Percentiles rank a stretch among this genome's conserved stretches.
Evolutionary conservation across 2,329 filamentous ascomycete species (phyloP).

Genomic region (Fusarium pseudonygamai): DNA sequence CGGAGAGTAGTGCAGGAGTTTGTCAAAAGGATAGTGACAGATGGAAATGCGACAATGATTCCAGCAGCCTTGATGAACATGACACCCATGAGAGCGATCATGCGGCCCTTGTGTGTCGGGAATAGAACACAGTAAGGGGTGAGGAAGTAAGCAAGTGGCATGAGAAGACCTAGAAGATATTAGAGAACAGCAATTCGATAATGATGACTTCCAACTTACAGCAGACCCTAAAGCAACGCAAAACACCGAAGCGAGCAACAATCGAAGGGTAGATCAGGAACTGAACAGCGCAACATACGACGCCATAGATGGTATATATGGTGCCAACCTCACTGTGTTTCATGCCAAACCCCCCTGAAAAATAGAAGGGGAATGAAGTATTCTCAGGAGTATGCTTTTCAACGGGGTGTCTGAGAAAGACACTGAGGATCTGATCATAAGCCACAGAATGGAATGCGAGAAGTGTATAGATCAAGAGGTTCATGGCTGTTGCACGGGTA

Average conservation of each 20-base stretch:
- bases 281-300: constrained; percentile 82
- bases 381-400: constrained; percentile 66
- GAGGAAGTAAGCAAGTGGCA: constrained; percentile 81
- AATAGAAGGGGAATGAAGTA: constrained; percentile 78
- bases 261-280: constrained; percentile 85
- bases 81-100: constrained; percentile 70
- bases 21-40: constrained; percentile 87
- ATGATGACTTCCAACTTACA: constrained; percentile 47
- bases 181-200: not conserved
- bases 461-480: constrained; percentile 80
- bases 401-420: constrained; percentile 83
- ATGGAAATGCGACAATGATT: constrained; percentile 88
- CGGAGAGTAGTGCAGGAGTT: constrained; percentile 80
- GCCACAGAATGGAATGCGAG: constrained; percentile 84
- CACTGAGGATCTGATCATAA: constrained; percentile 87
- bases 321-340: constrained; percentile 80
- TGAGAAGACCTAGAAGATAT: constrained; percentile 61
- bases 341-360: constrained; percentile 81
- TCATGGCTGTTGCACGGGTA: constrained; percentile 76
- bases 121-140: constrained; percentile 82
- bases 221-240: constrained; percentile 76
- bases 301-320: constrained; percentile 84
- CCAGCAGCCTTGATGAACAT: constrained; percentile 79
- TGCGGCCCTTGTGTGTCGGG: constrained; percentile 57
- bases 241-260: constrained; percentile 76